Conservation (phyloP, 2,329 filamentous ascomycete genomes). For the Aspergillus tamarii region DNA sequence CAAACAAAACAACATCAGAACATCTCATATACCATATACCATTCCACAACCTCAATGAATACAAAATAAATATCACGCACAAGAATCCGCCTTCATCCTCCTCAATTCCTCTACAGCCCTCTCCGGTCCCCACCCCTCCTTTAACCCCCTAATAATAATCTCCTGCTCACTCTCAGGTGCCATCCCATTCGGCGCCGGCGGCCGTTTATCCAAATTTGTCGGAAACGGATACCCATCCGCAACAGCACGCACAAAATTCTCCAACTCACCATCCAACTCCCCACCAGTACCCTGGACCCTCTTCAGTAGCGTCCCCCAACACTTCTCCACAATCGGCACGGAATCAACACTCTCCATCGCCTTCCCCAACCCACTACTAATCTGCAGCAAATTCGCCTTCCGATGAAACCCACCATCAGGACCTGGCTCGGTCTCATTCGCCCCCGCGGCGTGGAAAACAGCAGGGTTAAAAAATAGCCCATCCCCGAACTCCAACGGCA, state of each 20-base stretch:
- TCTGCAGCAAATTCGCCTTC: conserved; percentile 64
- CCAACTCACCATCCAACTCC: conserved; percentile 44
- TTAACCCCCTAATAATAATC: conserved; percentile 50
- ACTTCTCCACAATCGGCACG: conserved; percentile 53
- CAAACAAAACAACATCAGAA: background rate
- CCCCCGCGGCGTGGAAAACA: conserved; percentile 65
- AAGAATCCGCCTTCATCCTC: conserved; percentile 41
- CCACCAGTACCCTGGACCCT: conserved; percentile 47
- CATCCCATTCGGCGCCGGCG: conserved; percentile 61
- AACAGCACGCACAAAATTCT: conserved; percentile 55
- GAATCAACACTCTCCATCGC: conserved; percentile 65
- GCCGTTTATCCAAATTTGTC: conserved; percentile 62
- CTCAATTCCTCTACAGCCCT: conserved; percentile 47
- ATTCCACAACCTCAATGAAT: no score
- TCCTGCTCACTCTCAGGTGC: conserved; percentile 64
- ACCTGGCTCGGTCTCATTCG: conserved; percentile 48
- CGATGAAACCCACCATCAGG: conserved; percentile 48
- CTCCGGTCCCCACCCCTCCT: conserved; percentile 44
- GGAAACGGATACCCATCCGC: conserved; percentile 65
- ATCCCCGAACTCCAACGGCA: conserved; percentile 60
- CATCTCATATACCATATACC: background rate
- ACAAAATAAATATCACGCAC: background rate
- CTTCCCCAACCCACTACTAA: conserved; percentile 65
- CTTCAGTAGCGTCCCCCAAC: conserved; percentile 57
- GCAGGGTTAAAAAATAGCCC: conserved; percentile 68